Evolutionary conservation across 805 yeast genomes (phyloP).

Genomic region (Schwanniomyces polymorphus): DNA sequence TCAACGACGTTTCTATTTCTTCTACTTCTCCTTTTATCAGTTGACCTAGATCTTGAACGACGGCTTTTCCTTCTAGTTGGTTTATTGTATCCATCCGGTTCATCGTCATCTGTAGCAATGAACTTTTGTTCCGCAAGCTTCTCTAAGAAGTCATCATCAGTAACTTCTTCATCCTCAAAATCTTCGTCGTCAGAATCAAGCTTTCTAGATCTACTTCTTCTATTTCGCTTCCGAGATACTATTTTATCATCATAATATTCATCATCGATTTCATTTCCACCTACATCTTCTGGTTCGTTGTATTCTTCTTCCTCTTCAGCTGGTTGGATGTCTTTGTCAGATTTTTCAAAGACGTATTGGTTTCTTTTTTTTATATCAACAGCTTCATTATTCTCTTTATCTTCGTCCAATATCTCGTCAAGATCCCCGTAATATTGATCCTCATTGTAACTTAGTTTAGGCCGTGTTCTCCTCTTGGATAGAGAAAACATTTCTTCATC

Average conservation of each 20-base stretch:
- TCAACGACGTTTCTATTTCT: slow-evolving; percentile 15
- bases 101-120: slow-evolving; percentile 39
- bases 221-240: slow-evolving; percentile 9
- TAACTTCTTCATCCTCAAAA: slow-evolving; percentile 17
- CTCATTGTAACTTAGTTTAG: slow-evolving; percentile 18
- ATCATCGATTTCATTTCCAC: slow-evolving; percentile 19
- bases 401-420: slow-evolving; percentile 6
- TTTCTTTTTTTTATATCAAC: slow-evolving; percentile 6
- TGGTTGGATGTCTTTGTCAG: neutral
- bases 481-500: slow-evolving; percentile 9
- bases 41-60: slow-evolving; percentile 16
- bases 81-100: slow-evolving; percentile 18
- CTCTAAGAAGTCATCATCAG: slow-evolving; percentile 27
- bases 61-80: slow-evolving; percentile 9
- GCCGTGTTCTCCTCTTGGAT: slow-evolving; percentile 14
- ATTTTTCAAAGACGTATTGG: neutral
- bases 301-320: neutral
- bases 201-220: slow-evolving; percentile 5
- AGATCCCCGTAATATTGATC: slow-evolving; percentile 15
- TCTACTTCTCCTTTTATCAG: slow-evolving; percentile 20
- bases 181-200: slow-evolving; percentile 20
- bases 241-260: slow-evolving; percentile 10
- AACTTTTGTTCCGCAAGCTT: slow-evolving; percentile 32
- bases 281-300: slow-evolving; percentile 12
- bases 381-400: slow-evolving; percentile 4